phyloP scores from a whole-genome alignment of 768 basidiomycete genomes.

The Phanerodontia chrysosporium region DNA sequence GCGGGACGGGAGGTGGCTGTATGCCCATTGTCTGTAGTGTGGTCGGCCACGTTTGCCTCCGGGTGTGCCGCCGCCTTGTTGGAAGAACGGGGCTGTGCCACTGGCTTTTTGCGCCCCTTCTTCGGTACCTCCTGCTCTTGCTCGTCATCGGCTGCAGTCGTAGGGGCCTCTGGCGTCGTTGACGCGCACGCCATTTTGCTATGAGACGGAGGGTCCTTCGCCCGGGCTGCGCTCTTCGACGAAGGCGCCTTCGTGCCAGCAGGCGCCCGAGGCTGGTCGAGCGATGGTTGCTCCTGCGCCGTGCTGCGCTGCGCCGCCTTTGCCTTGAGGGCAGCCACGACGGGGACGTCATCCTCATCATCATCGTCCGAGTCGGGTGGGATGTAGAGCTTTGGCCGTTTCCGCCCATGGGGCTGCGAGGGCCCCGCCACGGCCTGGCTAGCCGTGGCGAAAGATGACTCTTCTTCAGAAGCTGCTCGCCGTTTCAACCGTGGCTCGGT shows the following conservation, averaged over 20 bases:
- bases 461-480: background rate
- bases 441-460: background rate
- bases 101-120: background rate
- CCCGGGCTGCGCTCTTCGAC: background rate
- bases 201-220: background rate
- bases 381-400: constrained; percentile 6
- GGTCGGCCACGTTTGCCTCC: background rate
- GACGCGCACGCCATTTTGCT: background rate
- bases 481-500: background rate
- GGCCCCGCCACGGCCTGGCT: background rate
- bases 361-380: constrained; percentile 10
- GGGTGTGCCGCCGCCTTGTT: background rate
- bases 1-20: background rate
- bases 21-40: background rate
- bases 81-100: background rate
- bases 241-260: background rate
- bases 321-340: background rate
- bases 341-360: constrained; percentile 3
- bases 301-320: background rate
- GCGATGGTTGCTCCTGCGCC: background rate
- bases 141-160: background rate
- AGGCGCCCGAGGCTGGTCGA: background rate
- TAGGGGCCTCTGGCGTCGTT: background rate
- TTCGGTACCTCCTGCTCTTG: background rate
- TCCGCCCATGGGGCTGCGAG: background rate